Percentiles rank a stretch among this genome's conserved stretches.
phyloP scores from a whole-genome alignment of 169 alveolate genomes.

The Cyclospora cayetanensis region DNA sequence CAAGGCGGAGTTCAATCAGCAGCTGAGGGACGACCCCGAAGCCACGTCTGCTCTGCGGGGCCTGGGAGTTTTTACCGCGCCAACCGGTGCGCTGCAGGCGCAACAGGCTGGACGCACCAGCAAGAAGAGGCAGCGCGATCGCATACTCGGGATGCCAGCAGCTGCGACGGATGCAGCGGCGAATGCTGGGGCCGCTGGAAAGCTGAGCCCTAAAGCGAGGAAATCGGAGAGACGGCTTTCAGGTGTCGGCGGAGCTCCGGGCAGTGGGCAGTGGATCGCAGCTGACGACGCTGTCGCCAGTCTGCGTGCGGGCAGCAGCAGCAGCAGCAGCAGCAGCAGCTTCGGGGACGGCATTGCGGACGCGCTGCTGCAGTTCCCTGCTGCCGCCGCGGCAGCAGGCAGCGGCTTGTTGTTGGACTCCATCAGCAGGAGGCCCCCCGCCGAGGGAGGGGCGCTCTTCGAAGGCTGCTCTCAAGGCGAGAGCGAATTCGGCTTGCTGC shows the following conservation, averaged over 20 bases:
- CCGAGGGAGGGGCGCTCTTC: too few relatives aligned
- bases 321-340: constrained; percentile 34
- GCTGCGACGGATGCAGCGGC: not conserved
- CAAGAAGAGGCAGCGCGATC: constrained; percentile 31
- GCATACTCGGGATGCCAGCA: not conserved
- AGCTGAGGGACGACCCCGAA: not conserved
- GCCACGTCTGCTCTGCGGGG: not conserved
- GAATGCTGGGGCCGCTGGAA: not conserved
- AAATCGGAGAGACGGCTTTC: not conserved
- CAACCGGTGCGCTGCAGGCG: not conserved
- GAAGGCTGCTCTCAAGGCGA: not conserved
- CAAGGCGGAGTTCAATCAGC: not conserved
- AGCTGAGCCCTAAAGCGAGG: not conserved
- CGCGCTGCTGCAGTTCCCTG: not conserved
- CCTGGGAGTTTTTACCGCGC: not conserved
- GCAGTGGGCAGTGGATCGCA: not conserved
- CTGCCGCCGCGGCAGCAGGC: constrained; percentile 12
- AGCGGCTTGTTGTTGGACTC: not conserved
- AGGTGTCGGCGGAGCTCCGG: not conserved
- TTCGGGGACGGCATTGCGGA: not conserved
- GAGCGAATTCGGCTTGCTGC: not conserved
- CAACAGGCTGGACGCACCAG: not conserved
- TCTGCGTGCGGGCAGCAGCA: not conserved
- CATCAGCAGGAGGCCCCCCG: not conserved
- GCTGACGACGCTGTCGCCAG: not conserved